Evolutionary conservation across 441 rosid genomes (phyloP), one percentile per base, ranked within the genome.

Genomic region (Metrosideros polymorpha): DNA sequence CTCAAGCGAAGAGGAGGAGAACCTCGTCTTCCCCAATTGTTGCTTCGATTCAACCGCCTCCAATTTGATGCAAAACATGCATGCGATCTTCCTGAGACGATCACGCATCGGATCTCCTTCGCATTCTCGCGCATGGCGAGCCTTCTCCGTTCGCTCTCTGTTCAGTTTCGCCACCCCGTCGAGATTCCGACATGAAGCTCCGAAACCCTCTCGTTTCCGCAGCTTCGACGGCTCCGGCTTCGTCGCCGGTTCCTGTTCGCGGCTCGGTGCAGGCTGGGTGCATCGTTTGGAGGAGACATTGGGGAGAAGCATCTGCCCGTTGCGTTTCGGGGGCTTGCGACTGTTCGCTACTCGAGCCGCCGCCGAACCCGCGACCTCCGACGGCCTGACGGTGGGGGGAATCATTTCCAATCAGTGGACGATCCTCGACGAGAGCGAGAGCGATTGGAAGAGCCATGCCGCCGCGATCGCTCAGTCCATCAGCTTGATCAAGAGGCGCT

Each of bases 381-480:
- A 98, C 86, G 99, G 98, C 49, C 94, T 95, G 25, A 95, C 98
- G 6, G 93, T 98, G 59, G 98, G 95, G 75, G 90, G 93, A 54
- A 95, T 98, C 84, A 90, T 93, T 85, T 93, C 96, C 84, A 93
- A 86, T 88, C 94, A 92, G 82, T 98, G 98, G 99, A 71, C 93
- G 45, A 93, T 98, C 76, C 90, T 95, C 49, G 95, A 95, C 35
- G 99, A 96, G 90, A 90, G 89, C 82, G 99, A 95, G 85, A 89
- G 91, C 88, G 98, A 96, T 91, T 95, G 99, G 99, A 96, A 91
- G 88, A 95, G 99, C 82, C 99, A 98, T 89, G 96, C 97, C 82
- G 94, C 99, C 85, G 97, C 99, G 19, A 93, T 95, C 91, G 91
- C 99, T 83, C 99, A 96, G 84, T 98, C 99, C 88, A 92, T 98